Evolutionary conservation across 2,329 filamentous ascomycete species (phyloP), one percentile per base, ranked within the genome.

Genomic region (Aureobasidium sp.): DNA sequence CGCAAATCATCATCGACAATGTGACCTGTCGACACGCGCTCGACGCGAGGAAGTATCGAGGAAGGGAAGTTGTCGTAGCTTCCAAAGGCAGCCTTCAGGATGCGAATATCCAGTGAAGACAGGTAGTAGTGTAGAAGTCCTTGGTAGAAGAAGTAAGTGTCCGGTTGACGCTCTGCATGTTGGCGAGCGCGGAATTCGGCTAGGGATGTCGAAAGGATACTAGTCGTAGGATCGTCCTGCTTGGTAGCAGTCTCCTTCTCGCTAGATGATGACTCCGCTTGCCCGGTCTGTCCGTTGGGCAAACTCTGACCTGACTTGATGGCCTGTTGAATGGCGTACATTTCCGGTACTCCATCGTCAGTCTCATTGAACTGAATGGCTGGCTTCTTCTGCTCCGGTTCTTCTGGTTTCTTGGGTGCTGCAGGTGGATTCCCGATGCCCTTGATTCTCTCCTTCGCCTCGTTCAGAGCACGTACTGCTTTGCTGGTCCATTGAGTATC

Each of bases 401-500:
- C 75, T 7, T 74, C 73, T 17, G 78, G 78, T 64, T 84, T 80
- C 61, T 75, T 74, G 19, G 78, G 72, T 60, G 78, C 71, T 27
- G 77, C 75, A 17, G 85, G 84, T 25, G 84, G 84, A 65, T 88
- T 84, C 1, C 85, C 85, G 62, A 89, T 84, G 0, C 84, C 85
- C 57, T 78, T 79, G 1, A 89, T 69, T 70, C 86, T 92, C 64
- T 94, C 88, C 73, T 90, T 95, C 0, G 87, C 83, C 19, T 89
- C 83, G 5, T 80, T 80, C 51, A 97, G 86, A 31, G 85, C 81
- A 58, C 82, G 80, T 61, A 96, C 83, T 3, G 94, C 94, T 71
- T 89, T 93, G 66, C 86, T 84, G 1, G 89, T 90, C 92, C 92
- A 97, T 66, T 93, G 90, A n/a, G 86, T 87, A 64, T 96, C 92